These are phyloP conservation scores for Blumeria hordei DNA, from an alignment of 2,329 filamentous ascomycete genomes.

Conservation along the genomic window DNA sequence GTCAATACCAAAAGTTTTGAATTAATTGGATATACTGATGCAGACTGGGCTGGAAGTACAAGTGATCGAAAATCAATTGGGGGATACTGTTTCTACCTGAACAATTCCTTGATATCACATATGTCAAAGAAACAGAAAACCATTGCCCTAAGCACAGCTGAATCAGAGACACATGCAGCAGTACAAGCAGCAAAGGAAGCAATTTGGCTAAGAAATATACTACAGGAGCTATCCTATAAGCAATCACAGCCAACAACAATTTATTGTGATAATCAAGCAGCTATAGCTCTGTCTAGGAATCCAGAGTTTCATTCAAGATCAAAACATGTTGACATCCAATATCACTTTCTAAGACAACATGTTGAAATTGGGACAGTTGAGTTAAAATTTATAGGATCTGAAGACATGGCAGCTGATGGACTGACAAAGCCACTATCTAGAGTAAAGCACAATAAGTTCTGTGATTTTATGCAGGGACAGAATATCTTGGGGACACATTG, in stretches of 20 bases:
- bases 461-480: no score
- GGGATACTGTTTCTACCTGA: background rate
- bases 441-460: background rate
- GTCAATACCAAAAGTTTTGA: background rate
- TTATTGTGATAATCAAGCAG: background rate
- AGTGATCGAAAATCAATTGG: no score
- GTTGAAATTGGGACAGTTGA: background rate
- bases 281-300: background rate
- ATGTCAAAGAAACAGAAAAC: background rate
- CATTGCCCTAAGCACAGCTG: background rate
- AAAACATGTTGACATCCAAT: background rate
- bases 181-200: background rate
- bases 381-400: background rate
- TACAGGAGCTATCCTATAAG: background rate
- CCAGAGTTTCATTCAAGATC: background rate
- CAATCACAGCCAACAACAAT: background rate
- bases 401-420: background rate
- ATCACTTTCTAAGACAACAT: background rate
- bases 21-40: background rate
- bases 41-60: background rate
- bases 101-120: background rate
- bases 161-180: background rate
- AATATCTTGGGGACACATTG: no score
- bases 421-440: background rate
- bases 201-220: background rate